Percentiles rank a stretch among this genome's conserved stretches.
Evolutionary conservation across 148 eudicot species (phyloP).

Genomic region (Chenopodium berlandieri): DNA sequence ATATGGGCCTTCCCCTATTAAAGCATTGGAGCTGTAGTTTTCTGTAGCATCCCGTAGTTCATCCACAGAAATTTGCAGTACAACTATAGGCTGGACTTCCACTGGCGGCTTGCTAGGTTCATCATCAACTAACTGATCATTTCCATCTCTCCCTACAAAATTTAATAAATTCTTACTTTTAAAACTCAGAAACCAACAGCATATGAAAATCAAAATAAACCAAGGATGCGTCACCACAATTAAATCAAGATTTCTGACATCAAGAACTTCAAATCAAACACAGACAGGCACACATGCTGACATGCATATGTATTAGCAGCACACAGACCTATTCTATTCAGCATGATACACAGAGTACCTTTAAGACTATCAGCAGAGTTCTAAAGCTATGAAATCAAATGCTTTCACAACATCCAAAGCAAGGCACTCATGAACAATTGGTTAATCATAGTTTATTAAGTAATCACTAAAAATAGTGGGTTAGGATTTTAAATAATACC

Average conservation of each 20-base stretch:
- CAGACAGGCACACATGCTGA: background rate
- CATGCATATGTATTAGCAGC: no score
- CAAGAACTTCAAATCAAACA: background rate
- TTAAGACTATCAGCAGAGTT: no score
- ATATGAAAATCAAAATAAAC: background rate
- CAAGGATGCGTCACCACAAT: background rate
- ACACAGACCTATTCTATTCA: no score
- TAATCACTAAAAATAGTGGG: no score
- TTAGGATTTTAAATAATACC: no score
- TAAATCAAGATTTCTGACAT: background rate
- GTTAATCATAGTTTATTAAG: no score
- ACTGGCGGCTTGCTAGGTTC: constrained; percentile 51
- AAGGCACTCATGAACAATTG: no score
- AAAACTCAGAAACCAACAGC: background rate
- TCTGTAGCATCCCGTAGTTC: constrained; percentile 76
- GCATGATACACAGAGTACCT: no score
- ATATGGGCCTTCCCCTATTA: constrained; percentile 91
- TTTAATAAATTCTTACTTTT: background rate
- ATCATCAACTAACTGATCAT: constrained; percentile 30
- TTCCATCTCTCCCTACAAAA: constrained; percentile 38
- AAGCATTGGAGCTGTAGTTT: constrained; percentile 70
- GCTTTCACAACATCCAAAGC: no score
- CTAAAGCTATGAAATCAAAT: no score
- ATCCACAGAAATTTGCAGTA: constrained; percentile 60
- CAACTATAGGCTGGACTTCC: constrained; percentile 55